Conservation (phyloP, 2,329 filamentous ascomycete species). For the Penicillium glabrum region DNA sequence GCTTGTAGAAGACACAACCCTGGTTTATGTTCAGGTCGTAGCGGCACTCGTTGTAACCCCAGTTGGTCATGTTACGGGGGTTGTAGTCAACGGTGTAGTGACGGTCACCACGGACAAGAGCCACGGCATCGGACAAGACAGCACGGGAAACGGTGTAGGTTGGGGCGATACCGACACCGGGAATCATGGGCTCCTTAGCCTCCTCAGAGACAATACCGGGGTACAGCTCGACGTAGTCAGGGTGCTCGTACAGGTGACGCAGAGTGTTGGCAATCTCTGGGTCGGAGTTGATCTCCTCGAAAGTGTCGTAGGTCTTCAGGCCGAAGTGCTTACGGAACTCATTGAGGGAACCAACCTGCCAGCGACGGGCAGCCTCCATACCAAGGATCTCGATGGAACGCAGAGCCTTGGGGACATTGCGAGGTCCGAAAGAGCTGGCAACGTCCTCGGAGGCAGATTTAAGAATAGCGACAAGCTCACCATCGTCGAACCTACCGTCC, state of each 20-base stretch:
- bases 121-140: slow-evolving; percentile 74
- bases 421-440: slow-evolving; percentile 64
- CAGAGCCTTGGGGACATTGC: slow-evolving; percentile 72
- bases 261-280: slow-evolving; percentile 67
- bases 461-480: slow-evolving; percentile 72
- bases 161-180: slow-evolving; percentile 72
- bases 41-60: slow-evolving; percentile 74
- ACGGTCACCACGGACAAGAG: slow-evolving; percentile 74
- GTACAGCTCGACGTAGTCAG: slow-evolving; percentile 78
- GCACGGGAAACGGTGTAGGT: slow-evolving; percentile 76
- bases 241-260: slow-evolving; percentile 65
- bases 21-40: slow-evolving; percentile 74
- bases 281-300: slow-evolving; percentile 82
- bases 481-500: slow-evolving; percentile 71
- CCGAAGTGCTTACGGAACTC: slow-evolving; percentile 84
- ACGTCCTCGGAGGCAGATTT: slow-evolving; percentile 70
- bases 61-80: slow-evolving; percentile 74
- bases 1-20: slow-evolving; percentile 81
- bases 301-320: slow-evolving; percentile 71
- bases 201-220: slow-evolving; percentile 76
- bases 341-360: slow-evolving; percentile 77
- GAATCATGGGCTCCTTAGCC: slow-evolving; percentile 70
- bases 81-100: slow-evolving; percentile 79
- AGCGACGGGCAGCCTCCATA: slow-evolving; percentile 73
- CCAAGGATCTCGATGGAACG: slow-evolving; percentile 76